A percentile compares a stretch with the other conserved stretches of the same genome.
phyloP scores from a whole-genome alignment of 208 protist genomes.

The Trypanosoma vivax region DNA sequence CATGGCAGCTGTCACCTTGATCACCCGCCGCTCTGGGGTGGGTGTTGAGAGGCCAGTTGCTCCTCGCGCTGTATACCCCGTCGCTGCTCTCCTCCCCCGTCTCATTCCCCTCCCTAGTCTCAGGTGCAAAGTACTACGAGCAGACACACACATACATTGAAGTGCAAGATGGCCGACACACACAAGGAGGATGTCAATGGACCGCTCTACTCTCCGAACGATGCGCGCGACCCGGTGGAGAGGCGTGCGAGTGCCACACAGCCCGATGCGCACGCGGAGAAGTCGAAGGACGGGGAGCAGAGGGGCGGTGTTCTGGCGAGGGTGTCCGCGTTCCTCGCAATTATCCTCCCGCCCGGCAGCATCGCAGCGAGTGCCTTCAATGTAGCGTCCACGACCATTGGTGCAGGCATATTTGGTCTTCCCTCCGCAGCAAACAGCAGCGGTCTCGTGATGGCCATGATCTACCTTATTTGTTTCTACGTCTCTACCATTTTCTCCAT shows the following conservation, averaged over 20 bases:
- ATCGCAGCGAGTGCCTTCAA: conserved; percentile 36
- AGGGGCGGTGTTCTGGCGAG: background rate
- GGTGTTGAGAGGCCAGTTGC: too few relatives aligned
- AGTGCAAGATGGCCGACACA: too few relatives aligned
- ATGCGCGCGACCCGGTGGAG: too few relatives aligned
- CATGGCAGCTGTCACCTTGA: background rate
- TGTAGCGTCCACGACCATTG: conserved; percentile 49
- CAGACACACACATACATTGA: too few relatives aligned
- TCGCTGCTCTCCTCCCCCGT: too few relatives aligned
- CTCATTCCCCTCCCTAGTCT: too few relatives aligned
- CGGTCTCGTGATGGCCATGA: conserved; percentile 33
- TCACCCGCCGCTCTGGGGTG: too few relatives aligned
- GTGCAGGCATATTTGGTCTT: conserved; percentile 53
- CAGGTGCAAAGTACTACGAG: too few relatives aligned
- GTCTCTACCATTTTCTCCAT: conserved; percentile 34
- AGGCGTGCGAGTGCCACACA: background rate
- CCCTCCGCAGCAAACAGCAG: conserved; percentile 27
- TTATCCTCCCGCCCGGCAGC: conserved; percentile 40
- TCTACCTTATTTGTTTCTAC: conserved; percentile 37
- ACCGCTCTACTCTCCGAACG: too few relatives aligned
- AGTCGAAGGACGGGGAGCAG: background rate
- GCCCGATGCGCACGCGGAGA: background rate
- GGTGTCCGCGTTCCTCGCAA: conserved; percentile 11
- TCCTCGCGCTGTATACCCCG: too few relatives aligned
- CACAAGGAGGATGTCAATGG: too few relatives aligned